Evolutionary conservation across 1,139 yeast genomes (phyloP).

Genomic region (Kodamaea plutei): DNA sequence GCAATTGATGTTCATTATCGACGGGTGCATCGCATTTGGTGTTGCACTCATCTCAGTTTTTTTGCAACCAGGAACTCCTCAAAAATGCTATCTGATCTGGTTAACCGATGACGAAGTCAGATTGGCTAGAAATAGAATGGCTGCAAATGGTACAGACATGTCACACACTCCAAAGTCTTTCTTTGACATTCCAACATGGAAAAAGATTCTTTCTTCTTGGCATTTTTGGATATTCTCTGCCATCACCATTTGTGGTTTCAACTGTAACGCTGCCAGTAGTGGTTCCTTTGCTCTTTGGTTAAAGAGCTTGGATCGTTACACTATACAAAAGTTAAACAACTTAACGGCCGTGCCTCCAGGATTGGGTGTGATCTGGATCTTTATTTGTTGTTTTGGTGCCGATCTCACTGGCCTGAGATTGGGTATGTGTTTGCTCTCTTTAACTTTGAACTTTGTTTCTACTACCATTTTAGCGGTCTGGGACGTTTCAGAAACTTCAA

Average conservation of each 20-base stretch:
- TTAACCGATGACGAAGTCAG: slow-evolving; percentile 28
- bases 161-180: slow-evolving; percentile 18
- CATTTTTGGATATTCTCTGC: slow-evolving; percentile 20
- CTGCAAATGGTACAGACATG: slow-evolving; percentile 21
- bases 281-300: slow-evolving; percentile 47
- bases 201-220: slow-evolving; percentile 22
- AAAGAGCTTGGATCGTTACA: slow-evolving; percentile 38
- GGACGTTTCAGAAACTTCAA: slow-evolving; percentile 18
- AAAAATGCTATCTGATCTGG: slow-evolving; percentile 25
- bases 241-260: slow-evolving; percentile 21
- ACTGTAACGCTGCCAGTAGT: slow-evolving; percentile 39
- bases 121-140: slow-evolving; percentile 23
- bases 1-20: slow-evolving; percentile 31
- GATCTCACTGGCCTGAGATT: slow-evolving; percentile 26
- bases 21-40: slow-evolving; percentile 24
- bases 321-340: slow-evolving; percentile 35
- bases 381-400: slow-evolving; percentile 31
- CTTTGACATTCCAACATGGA: slow-evolving; percentile 22
- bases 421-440: slow-evolving; percentile 22
- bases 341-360: slow-evolving; percentile 46
- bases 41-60: slow-evolving; percentile 23
- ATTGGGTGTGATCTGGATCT: slow-evolving; percentile 45
- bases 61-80: slow-evolving; percentile 29
- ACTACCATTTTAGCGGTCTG: slow-evolving; percentile 19
- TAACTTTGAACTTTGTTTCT: slow-evolving; percentile 14